Conservation (phyloP, 805 yeast genomes). For the Lachancea lanzarotensis region DNA sequence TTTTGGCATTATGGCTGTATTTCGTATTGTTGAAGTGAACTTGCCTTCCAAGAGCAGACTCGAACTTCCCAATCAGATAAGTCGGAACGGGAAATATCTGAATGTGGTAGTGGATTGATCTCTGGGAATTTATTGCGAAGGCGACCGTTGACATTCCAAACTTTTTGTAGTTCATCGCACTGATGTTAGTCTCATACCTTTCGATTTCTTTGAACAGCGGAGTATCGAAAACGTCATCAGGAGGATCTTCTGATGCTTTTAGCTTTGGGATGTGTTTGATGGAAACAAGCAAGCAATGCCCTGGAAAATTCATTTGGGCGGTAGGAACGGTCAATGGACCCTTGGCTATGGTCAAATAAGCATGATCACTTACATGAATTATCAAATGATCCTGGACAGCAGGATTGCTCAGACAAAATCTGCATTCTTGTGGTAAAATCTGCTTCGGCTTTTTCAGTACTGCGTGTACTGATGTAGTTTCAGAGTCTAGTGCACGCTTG, state of each 20-base stretch:
- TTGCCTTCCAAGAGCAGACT: slow-evolving; percentile 40
- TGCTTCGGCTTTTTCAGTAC: slow-evolving; percentile 7
- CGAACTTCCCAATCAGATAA: slow-evolving; percentile 39
- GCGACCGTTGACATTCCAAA: slow-evolving; percentile 48
- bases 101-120: slow-evolving; percentile 67
- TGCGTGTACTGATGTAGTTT: neutral
- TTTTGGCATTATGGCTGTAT: slow-evolving; percentile 36
- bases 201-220: slow-evolving; percentile 40
- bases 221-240: slow-evolving; percentile 25
- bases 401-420: slow-evolving; percentile 79
- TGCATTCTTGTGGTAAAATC: slow-evolving; percentile 59
- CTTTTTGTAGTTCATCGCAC: slow-evolving; percentile 39
- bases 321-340: slow-evolving; percentile 69
- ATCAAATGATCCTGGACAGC: slow-evolving; percentile 74
- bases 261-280: slow-evolving; percentile 60
- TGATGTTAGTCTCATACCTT: slow-evolving; percentile 43
- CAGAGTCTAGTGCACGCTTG: slow-evolving; percentile 6
- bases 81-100: slow-evolving; percentile 70
- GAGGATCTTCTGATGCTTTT: slow-evolving; percentile 21
- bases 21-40: slow-evolving; percentile 42
- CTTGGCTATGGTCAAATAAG: slow-evolving; percentile 72
- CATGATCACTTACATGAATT: slow-evolving; percentile 58
- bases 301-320: slow-evolving; percentile 51
- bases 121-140: slow-evolving; percentile 60
- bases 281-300: slow-evolving; percentile 78